Evolutionary conservation across 306 rosid genomes (phyloP).

Genomic region (Carpinus fangiana): DNA sequence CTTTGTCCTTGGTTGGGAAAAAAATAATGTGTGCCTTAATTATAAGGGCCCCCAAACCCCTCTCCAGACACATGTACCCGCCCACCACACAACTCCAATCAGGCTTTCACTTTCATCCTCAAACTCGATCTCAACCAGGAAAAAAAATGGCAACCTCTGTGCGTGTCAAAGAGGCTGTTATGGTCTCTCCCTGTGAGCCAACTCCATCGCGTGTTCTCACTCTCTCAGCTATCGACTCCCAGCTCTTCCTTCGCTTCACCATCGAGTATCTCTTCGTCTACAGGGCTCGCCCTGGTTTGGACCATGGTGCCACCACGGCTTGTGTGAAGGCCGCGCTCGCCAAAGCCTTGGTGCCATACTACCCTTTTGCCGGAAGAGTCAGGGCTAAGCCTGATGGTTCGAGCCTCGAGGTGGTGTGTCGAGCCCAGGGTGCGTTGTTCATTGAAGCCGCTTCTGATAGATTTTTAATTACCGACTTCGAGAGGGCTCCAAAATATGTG

Average conservation of each 20-base stretch:
- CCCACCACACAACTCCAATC: neutral
- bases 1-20: neutral
- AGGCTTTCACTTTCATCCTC: neutral
- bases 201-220: constrained; percentile 53
- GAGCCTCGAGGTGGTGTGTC: constrained; percentile 64
- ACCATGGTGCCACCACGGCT: constrained; percentile 31
- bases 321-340: constrained; percentile 61
- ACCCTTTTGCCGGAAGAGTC: constrained; percentile 73
- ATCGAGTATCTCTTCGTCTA: constrained; percentile 72
- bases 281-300: constrained; percentile 32
- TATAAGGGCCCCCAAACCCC: neutral
- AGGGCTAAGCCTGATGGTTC: constrained; percentile 37
- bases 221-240: constrained; percentile 82
- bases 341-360: constrained; percentile 58
- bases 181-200: constrained; percentile 65
- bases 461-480: constrained; percentile 43
- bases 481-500: constrained; percentile 55
- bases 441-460: constrained; percentile 62
- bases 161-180: constrained; percentile 51
- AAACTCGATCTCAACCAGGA: neutral
- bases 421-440: constrained; percentile 72
- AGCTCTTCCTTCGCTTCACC: constrained; percentile 86
- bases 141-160: constrained; percentile 55
- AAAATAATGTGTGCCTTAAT: neutral
- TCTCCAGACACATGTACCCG: neutral